Conservation (phyloP, 2,329 filamentous ascomycete genomes). For the Xylariales sp. region DNA sequence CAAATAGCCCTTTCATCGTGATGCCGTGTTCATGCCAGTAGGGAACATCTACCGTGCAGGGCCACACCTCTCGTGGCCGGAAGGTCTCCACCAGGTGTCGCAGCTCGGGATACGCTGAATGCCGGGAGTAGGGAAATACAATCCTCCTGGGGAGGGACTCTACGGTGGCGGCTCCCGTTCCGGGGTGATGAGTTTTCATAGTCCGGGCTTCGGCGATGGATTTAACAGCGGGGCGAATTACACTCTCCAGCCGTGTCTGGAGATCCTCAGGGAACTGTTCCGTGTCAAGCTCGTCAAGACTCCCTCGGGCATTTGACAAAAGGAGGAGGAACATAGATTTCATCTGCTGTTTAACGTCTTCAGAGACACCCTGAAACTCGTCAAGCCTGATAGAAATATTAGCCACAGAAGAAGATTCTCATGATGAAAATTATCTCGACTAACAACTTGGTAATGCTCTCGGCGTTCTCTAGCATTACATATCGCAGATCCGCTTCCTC, state of each 20-base stretch:
- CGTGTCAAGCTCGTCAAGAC: slow-evolving; percentile 27
- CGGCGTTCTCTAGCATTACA: slow-evolving; percentile 47
- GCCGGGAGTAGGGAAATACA: slow-evolving; percentile 79
- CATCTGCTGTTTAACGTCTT: slow-evolving; percentile 16
- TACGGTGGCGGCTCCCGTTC: slow-evolving; percentile 9
- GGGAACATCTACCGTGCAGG: slow-evolving; percentile 67
- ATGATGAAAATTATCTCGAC: slow-evolving; percentile 10
- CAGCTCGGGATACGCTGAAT: slow-evolving; percentile 81
- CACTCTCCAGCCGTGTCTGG: slow-evolving; percentile 18
- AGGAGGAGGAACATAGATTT: slow-evolving; percentile 14
- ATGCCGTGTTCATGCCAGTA: slow-evolving; percentile 59
- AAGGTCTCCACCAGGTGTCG: slow-evolving; percentile 66
- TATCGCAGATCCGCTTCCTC: slow-evolving; percentile 63
- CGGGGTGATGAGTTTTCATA: slow-evolving; percentile 1
- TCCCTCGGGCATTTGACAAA: slow-evolving; percentile 22
- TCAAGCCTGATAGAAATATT: slow-evolving; percentile 12
- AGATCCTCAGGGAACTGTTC: slow-evolving; percentile 21
- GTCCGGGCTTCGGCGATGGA: neutral
- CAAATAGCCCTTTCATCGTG: slow-evolving; percentile 68
- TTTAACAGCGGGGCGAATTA: slow-evolving; percentile 18
- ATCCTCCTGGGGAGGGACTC: slow-evolving; percentile 36
- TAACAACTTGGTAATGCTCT: slow-evolving; percentile 38
- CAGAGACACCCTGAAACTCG: slow-evolving; percentile 11
- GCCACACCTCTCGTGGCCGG: slow-evolving; percentile 71
- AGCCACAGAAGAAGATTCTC: neutral